Evolutionary conservation across 1,284 basidiomycete genomes (phyloP), one percentile per base, ranked within the genome.

Genomic region (Melampsora occidentalis): DNA sequence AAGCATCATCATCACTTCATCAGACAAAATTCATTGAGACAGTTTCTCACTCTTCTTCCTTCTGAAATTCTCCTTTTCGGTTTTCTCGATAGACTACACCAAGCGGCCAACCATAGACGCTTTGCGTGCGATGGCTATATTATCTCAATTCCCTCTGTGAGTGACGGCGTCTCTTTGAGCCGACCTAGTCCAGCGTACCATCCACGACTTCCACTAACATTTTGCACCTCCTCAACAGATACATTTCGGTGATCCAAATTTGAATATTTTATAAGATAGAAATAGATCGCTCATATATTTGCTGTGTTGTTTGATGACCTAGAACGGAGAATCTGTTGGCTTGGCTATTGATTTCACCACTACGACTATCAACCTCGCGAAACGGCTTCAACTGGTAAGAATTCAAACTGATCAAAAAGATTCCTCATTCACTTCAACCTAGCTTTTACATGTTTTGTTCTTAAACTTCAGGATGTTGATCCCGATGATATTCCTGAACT

Each of bases 101-200:
- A 35, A 71, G 51, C 39, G 46, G 14, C 70, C 70, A 25, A 63
- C 70, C 22, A 31, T 71, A n/a, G 61, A 71, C 51, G 59, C 70
- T 62, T 33, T 71, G 14, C 70, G 61, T 22, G 22, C 70, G 33
- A 71, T 51, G 61, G 61, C 70, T 6, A 42, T 71, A 1, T 35
- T 71, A 49, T 48, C 63, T 22, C 49, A 62, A 20, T 71, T 71
- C 35, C 70, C 70, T 16, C 48, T 71, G 61, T 71, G 33, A 70
- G 69, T 61, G 35, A 3, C 1, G n/a, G 31, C 33, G 9, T 25
- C 22, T 49, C 42, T 16, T 10, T 42, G 39, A 46, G 14, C 14
- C 14, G 42, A n/a, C 18, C 10, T 25, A 46, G 20, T 31, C 12
- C 2, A 64, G 35, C 12, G 28, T 28, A 33, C 14, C 22, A 16